Evolutionary conservation across 495 filamentous ascomycete species (phyloP).

Genomic region (Thermochaetoides thermophila): DNA sequence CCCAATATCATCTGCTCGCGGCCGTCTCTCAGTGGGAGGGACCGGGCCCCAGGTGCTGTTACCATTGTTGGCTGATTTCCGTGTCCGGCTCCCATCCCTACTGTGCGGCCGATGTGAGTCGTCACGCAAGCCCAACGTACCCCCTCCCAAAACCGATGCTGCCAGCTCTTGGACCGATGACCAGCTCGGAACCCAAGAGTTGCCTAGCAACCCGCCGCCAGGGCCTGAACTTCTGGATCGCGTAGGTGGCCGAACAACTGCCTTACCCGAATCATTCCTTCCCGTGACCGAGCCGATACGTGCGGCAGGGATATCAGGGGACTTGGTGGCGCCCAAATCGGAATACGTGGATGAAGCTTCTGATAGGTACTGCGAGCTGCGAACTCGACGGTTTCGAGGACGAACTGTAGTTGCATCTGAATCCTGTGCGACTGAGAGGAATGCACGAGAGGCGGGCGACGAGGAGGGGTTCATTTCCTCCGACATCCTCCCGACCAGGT

Average conservation of each 20-base stretch:
- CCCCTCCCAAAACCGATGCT: slow-evolving; percentile 25
- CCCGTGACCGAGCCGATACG: slow-evolving; percentile 22
- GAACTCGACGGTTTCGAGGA: slow-evolving; percentile 19
- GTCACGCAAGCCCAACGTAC: slow-evolving; percentile 11
- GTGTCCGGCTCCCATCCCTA: slow-evolving; percentile 11
- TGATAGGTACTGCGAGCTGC: slow-evolving; percentile 3
- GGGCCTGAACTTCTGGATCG: slow-evolving; percentile 20
- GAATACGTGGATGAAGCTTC: no score
- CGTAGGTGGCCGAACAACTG: slow-evolving; percentile 14
- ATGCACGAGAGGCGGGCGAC: slow-evolving; percentile 13
- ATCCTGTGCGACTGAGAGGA: slow-evolving; percentile 10
- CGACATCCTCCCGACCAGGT: slow-evolving; percentile 15
- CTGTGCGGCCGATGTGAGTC: slow-evolving; percentile 20
- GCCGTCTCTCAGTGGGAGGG: slow-evolving; percentile 20
- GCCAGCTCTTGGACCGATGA: slow-evolving; percentile 30
- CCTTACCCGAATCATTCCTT: slow-evolving; percentile 18
- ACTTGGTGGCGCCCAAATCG: no score
- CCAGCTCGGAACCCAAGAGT: slow-evolving; percentile 33
- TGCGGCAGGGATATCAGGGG: slow-evolving; percentile 29
- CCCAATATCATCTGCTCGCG: slow-evolving; percentile 29
- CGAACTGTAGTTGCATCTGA: slow-evolving; percentile 12
- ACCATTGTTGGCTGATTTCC: slow-evolving; percentile 5
- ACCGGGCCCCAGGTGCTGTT: slow-evolving; percentile 26
- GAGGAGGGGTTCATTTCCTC: slow-evolving; percentile 19
- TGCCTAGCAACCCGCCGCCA: slow-evolving; percentile 24